These are phyloP conservation scores for Gracilaria domingensis DNA, from an alignment of 23 red algal genomes.

Conservation along the genomic window DNA sequence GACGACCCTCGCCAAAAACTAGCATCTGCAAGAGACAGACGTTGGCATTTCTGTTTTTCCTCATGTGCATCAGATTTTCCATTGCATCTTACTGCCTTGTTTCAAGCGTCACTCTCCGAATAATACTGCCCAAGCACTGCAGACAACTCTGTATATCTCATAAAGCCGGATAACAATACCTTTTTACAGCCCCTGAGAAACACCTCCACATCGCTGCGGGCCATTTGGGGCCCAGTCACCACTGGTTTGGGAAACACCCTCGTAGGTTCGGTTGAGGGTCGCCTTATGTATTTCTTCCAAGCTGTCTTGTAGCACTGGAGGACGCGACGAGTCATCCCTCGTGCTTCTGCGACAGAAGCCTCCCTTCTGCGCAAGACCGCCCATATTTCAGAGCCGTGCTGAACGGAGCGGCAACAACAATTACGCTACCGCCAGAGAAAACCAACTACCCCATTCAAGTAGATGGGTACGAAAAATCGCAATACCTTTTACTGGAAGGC, in stretches of 20 bases:
- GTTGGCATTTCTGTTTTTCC: conserved; percentile 29
- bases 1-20: too few species aligned
- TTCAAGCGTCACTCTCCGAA: not conserved
- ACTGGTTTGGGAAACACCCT: conserved; percentile 12
- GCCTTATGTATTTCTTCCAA: conserved; percentile 15
- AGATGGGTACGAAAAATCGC: not conserved
- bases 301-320: conserved; percentile 3
- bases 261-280: not conserved
- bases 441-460: not conserved
- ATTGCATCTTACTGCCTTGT: not conserved
- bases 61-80: not conserved
- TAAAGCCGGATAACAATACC: conserved; percentile 23
- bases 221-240: not conserved
- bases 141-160: not conserved
- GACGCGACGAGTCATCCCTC: not conserved
- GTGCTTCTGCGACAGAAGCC: not conserved
- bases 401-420: conserved; percentile 5
- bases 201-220: not conserved
- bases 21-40: too few species aligned
- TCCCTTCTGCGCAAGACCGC: not conserved
- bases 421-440: not conserved
- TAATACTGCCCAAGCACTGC: not conserved
- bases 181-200: conserved; percentile 25
- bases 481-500: conserved; percentile 4
- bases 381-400: conserved; percentile 16